A percentile compares a stretch with the other conserved stretches of the same genome.
These are phyloP conservation scores for Flueggea neowawraea DNA, from an alignment of 441 rosid species.

Conservation along the genomic window DNA sequence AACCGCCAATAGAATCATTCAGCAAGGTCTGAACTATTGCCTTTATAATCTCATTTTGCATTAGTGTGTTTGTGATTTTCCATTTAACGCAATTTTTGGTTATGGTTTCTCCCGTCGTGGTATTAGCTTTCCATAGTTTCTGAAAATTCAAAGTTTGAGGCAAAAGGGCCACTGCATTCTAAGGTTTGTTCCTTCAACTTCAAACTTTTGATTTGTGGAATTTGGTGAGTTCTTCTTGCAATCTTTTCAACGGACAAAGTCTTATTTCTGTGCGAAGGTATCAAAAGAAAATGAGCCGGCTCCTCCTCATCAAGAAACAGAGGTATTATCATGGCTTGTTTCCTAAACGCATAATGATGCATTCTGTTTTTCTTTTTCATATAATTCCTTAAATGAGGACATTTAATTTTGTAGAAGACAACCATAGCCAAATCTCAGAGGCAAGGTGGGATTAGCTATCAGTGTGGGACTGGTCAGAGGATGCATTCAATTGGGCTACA, in stretches of 20 bases:
- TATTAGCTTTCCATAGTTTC: conserved; percentile 45
- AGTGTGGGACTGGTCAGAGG: conserved; percentile 17
- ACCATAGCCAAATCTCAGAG: conserved; percentile 8
- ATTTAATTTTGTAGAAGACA: no score
- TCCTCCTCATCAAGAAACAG: conserved; percentile 11
- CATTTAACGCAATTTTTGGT: not conserved
- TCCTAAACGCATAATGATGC: no score
- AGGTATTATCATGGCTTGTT: conserved; percentile 21
- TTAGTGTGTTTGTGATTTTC: not conserved
- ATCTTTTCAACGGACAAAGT: not conserved
- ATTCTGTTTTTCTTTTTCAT: no score
- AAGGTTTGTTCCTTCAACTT: conserved; percentile 18
- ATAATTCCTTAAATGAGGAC: no score
- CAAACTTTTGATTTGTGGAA: not conserved
- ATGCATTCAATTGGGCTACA: conserved; percentile 11
- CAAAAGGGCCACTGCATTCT: conserved; percentile 18
- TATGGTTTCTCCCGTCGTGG: conserved; percentile 5
- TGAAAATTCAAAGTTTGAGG: conserved; percentile 17
- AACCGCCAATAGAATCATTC: conserved; percentile 45
- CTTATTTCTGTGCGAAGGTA: conserved; percentile 23
- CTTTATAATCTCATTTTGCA: not conserved
- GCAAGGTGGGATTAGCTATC: conserved; percentile 18
- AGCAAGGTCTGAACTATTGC: conserved; percentile 36
- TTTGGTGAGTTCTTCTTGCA: not conserved
- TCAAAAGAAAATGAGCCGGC: conserved; percentile 35